Percentiles rank a stretch among this genome's conserved stretches.
Evolutionary conservation across 1,284 basidiomycete species (phyloP).

Genomic region (Ustilago esculenta): DNA sequence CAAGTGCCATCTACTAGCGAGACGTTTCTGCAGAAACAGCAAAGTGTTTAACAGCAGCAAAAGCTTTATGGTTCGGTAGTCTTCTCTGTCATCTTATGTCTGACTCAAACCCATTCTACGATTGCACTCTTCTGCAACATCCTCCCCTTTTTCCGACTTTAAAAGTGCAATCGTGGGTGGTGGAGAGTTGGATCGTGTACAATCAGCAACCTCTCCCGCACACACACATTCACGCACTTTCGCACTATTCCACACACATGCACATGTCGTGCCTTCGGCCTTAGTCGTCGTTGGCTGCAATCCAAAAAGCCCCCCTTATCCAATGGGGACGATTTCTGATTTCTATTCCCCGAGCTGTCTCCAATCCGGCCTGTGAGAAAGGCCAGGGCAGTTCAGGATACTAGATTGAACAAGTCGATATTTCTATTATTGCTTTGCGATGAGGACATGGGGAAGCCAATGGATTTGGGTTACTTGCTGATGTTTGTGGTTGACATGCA

Average conservation of each 20-base stretch:
- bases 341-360: no score
- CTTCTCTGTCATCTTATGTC: slow-evolving; percentile 9
- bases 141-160: neutral
- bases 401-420: no score
- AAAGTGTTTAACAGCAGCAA: neutral
- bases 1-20: neutral
- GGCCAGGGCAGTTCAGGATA: no score
- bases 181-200: slow-evolving; percentile 33
- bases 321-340: slow-evolving; percentile 36
- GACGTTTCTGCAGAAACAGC: neutral
- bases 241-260: slow-evolving; percentile 11
- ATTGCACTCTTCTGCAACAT: neutral
- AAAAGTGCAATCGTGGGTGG: neutral
- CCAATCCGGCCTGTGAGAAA: no score
- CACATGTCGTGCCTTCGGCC: slow-evolving; percentile 3
- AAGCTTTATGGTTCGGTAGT: slow-evolving; percentile 24
- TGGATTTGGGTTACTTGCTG: no score
- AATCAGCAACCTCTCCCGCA: slow-evolving; percentile 36
- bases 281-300: slow-evolving; percentile 19
- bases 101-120: neutral
- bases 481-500: no score
- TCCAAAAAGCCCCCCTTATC: slow-evolving; percentile 28
- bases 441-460: no score
- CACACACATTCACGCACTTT: slow-evolving; percentile 12
- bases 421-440: no score